phyloP scores from a whole-genome alignment of 2,329 filamentous ascomycete genomes.

The Colletotrichum caudatum region DNA sequence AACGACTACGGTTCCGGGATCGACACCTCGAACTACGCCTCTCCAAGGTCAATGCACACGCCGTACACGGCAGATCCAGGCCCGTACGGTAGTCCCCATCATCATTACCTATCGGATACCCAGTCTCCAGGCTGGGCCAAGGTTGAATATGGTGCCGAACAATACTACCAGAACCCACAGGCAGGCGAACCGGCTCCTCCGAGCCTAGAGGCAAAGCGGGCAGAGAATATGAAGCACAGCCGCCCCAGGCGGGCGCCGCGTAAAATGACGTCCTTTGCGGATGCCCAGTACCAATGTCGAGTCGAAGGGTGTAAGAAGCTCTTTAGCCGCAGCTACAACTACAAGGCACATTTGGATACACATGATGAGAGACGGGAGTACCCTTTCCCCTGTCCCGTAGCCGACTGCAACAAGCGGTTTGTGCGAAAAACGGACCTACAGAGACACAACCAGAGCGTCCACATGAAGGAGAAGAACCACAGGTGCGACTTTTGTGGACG shows the following conservation, averaged over 20 bases:
- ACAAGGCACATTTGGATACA: constrained; percentile 86
- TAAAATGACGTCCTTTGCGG: constrained; percentile 72
- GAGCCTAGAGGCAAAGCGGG: constrained; percentile 46
- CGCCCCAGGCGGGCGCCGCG: constrained; percentile 56
- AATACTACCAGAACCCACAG: constrained; percentile 40
- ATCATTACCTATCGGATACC: constrained; percentile 31
- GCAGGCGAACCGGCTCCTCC: constrained; percentile 9
- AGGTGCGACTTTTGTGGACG: constrained; percentile 78
- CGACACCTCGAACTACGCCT: constrained; percentile 57
- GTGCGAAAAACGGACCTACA: constrained; percentile 85
- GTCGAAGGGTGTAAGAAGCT: constrained; percentile 78
- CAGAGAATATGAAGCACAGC: constrained; percentile 39
- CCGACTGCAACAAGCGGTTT: constrained; percentile 79
- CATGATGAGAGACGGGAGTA: constrained; percentile 81
- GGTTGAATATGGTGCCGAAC: constrained; percentile 50
- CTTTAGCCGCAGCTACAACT: constrained; percentile 88
- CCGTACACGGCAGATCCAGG: constrained; percentile 45
- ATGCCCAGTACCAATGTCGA: constrained; percentile 78
- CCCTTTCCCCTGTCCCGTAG: constrained; percentile 74
- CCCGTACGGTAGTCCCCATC: constrained; percentile 22
- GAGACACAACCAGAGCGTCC: constrained; percentile 73
- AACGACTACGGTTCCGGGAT: constrained; percentile 52
- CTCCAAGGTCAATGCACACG: constrained; percentile 53
- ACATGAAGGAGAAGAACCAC: constrained; percentile 78
- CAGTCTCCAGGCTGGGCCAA: constrained; percentile 53